Conservation (phyloP, 2,329 filamentous ascomycete species). For the Cryoendolithus antarcticus region DNA sequence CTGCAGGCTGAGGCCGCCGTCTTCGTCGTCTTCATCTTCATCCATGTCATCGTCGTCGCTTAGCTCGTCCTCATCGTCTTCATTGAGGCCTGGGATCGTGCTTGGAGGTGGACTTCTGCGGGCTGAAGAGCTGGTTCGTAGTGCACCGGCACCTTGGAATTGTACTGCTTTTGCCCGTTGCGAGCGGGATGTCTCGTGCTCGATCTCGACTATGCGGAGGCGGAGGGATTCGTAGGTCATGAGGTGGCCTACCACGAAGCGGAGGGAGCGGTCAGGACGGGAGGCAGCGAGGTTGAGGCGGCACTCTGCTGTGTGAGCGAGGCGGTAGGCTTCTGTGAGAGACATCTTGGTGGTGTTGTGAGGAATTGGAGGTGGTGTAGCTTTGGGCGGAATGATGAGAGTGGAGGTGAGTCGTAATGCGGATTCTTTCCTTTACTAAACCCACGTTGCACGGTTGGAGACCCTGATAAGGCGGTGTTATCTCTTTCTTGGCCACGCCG, state of each 20-base stretch:
- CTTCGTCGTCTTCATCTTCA: constrained; percentile 10
- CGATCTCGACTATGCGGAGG: constrained; percentile 23
- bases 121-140: constrained; percentile 14
- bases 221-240: constrained; percentile 23
- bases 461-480: too few relatives aligned
- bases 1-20: constrained; percentile 15
- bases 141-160: constrained; percentile 18
- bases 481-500: too few relatives aligned
- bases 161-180: constrained; percentile 10
- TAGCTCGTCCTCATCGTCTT: constrained; percentile 12
- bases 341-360: constrained; percentile 15
- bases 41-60: constrained; percentile 11
- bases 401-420: too few relatives aligned
- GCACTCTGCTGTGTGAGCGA: constrained; percentile 24
- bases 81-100: constrained; percentile 7
- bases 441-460: too few relatives aligned
- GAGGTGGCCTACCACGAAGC: constrained; percentile 24
- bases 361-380: too few relatives aligned
- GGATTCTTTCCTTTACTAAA: too few relatives aligned
- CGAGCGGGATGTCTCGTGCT: constrained; percentile 18
- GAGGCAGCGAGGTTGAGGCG: constrained; percentile 21
- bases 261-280: constrained; percentile 22
- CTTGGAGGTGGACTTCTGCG: constrained; percentile 16
- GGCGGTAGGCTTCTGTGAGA: constrained; percentile 21
- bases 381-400: too few relatives aligned